Evolutionary conservation across 2,329 filamentous ascomycete genomes (phyloP).

Genomic region (Talaromyces sp.): DNA sequence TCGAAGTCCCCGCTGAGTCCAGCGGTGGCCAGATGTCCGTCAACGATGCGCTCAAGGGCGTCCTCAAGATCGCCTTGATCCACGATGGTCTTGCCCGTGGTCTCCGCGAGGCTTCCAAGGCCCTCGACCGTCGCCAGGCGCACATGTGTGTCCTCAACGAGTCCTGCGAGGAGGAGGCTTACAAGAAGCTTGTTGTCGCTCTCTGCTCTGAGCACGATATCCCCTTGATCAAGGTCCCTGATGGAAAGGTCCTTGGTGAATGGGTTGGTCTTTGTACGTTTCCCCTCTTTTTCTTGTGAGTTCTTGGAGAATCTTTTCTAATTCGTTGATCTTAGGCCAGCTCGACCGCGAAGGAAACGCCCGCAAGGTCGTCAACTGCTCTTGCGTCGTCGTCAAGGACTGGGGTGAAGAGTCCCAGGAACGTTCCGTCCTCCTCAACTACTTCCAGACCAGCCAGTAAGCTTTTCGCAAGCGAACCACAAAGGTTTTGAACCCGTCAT

Average conservation of each 20-base stretch:
- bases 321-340: slow-evolving; percentile 62
- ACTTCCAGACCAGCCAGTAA: slow-evolving; percentile 84
- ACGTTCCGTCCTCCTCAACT: slow-evolving; percentile 98
- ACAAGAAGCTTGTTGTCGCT: slow-evolving; percentile 99
- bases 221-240: slow-evolving; percentile 98
- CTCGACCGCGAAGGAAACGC: slow-evolving; percentile 99
- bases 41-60: slow-evolving; percentile 97
- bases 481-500: background rate
- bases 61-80: slow-evolving; percentile 97
- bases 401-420: slow-evolving; percentile 99
- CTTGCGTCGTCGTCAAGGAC: slow-evolving; percentile 98
- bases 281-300: slow-evolving; percentile 11
- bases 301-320: background rate
- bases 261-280: slow-evolving; percentile 98
- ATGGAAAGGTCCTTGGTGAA: slow-evolving; percentile 99
- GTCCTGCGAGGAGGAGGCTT: slow-evolving; percentile 99
- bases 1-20: slow-evolving; percentile 92
- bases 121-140: slow-evolving; percentile 95
- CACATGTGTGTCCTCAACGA: slow-evolving; percentile 99
- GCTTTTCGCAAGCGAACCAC: slow-evolving; percentile 41
- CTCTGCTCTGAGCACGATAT: slow-evolving; percentile 99
- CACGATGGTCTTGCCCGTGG: slow-evolving; percentile 98
- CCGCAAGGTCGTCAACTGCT: slow-evolving; percentile 99
- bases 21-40: slow-evolving; percentile 84
- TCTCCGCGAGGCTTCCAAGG: slow-evolving; percentile 97